Evolutionary conservation across 2,329 filamentous ascomycete genomes (phyloP).

Genomic region (Fusarium globosum): DNA sequence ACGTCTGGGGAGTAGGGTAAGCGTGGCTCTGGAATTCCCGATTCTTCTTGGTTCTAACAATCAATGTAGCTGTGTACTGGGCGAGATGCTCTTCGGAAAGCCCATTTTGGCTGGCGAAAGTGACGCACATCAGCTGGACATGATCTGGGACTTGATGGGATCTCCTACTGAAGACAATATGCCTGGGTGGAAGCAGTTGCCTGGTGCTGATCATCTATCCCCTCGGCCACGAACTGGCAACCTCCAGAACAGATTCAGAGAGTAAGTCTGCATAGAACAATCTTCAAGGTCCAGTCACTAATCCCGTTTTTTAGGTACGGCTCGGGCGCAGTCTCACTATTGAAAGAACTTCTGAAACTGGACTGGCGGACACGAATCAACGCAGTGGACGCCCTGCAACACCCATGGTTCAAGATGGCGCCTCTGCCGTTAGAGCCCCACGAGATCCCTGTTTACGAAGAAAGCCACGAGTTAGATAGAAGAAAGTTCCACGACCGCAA

Average conservation of each 20-base stretch:
- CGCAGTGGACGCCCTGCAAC: slow-evolving; percentile 90
- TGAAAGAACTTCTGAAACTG: slow-evolving; percentile 85
- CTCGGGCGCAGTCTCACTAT: slow-evolving; percentile 78
- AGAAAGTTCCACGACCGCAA: slow-evolving; percentile 90
- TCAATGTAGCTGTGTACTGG: slow-evolving; percentile 88
- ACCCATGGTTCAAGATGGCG: slow-evolving; percentile 86
- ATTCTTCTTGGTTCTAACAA: slow-evolving; percentile 32
- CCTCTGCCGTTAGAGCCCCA: slow-evolving; percentile 84
- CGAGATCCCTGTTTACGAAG: slow-evolving; percentile 91
- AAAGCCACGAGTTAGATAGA: slow-evolving; percentile 96
- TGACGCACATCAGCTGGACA: slow-evolving; percentile 87
- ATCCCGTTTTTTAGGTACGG: slow-evolving; percentile 63
- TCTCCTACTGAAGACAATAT: slow-evolving; percentile 90
- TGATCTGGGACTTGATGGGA: slow-evolving; percentile 94
- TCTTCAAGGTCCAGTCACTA: background rate
- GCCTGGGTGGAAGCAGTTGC: slow-evolving; percentile 88
- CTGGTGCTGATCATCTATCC: slow-evolving; percentile 80
- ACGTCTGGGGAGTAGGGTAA: slow-evolving; percentile 97
- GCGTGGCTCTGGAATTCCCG: slow-evolving; percentile 44
- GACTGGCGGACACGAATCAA: slow-evolving; percentile 93
- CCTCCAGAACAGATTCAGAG: slow-evolving; percentile 78
- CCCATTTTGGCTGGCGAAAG: slow-evolving; percentile 92
- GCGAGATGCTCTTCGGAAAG: slow-evolving; percentile 94
- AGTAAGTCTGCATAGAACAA: slow-evolving; percentile 58
- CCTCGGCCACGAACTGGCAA: slow-evolving; percentile 72